Conservation (phyloP, 176 grass and related monocot species). For the Cenchrus purpureus region DNA sequence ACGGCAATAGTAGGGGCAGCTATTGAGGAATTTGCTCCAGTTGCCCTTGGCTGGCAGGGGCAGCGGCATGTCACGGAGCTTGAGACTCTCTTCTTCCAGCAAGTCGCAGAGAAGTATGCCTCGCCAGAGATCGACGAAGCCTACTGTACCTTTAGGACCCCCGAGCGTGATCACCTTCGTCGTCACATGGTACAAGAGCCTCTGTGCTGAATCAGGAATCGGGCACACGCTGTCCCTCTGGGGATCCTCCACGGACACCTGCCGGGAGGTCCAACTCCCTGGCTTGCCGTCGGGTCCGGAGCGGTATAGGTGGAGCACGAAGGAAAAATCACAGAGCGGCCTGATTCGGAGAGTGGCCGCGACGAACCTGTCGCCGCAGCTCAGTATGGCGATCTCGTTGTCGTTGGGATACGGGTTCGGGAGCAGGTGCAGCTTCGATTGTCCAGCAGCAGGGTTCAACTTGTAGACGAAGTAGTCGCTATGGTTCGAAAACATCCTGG, state of each 20-base stretch:
- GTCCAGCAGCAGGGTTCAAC: neutral
- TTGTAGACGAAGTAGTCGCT: neutral
- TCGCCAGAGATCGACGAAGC: too few relatives aligned
- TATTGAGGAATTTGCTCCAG: neutral
- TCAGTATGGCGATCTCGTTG: neutral
- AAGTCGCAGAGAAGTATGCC: neutral
- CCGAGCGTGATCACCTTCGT: neutral
- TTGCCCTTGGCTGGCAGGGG: constrained; percentile 2
- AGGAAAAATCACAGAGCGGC: neutral
- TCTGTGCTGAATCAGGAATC: neutral
- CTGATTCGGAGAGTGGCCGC: neutral
- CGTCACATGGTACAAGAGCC: neutral
- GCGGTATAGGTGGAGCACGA: neutral
- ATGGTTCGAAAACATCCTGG: neutral
- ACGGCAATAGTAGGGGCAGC: neutral
- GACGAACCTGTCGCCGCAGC: neutral
- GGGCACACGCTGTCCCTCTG: neutral
- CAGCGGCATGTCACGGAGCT: neutral
- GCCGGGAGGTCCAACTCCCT: neutral
- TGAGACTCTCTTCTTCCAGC: neutral
- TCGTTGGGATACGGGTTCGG: neutral
- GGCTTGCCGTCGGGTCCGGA: neutral
- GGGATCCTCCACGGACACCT: neutral
- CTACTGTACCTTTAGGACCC: neutral
- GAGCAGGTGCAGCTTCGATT: neutral